These are phyloP conservation scores for Pogostemon cablin DNA, from an alignment of 257 asterid genomes.

Conservation along the genomic window DNA sequence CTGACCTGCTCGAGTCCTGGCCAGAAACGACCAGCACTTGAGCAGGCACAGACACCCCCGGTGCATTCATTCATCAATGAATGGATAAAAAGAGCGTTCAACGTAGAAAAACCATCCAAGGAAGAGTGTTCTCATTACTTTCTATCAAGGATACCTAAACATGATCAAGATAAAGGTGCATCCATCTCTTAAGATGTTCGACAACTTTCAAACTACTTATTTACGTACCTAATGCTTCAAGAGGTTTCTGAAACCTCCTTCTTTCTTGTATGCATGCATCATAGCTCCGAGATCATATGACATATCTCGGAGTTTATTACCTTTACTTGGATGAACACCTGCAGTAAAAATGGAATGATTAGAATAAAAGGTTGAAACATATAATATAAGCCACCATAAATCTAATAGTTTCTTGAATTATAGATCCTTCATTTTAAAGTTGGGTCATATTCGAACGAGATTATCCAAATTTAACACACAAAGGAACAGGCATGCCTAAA, in stretches of 20 bases:
- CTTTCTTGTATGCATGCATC: slow-evolving; percentile 26
- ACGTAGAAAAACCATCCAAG: slow-evolving; percentile 30
- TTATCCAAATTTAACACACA: no score
- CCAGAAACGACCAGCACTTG: slow-evolving; percentile 37
- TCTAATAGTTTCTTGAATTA: slow-evolving; percentile 4
- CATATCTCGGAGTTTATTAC: slow-evolving; percentile 31
- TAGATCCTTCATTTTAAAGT: no score
- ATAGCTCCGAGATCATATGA: slow-evolving; percentile 27
- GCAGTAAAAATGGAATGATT: slow-evolving; percentile 16
- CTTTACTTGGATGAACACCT: slow-evolving; percentile 28
- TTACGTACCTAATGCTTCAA: slow-evolving; percentile 57
- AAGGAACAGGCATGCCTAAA: no score
- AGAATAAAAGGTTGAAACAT: background rate
- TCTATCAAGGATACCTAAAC: slow-evolving; percentile 22
- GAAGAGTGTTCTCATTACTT: slow-evolving; percentile 21
- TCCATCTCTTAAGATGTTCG: slow-evolving; percentile 30
- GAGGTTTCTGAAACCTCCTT: slow-evolving; percentile 37
- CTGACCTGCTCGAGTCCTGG: slow-evolving; percentile 52
- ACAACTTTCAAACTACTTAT: slow-evolving; percentile 47
- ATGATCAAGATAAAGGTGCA: slow-evolving; percentile 33
- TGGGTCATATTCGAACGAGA: no score
- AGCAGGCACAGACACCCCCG: slow-evolving; percentile 90
- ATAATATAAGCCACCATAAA: background rate
- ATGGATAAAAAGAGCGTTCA: slow-evolving; percentile 24
- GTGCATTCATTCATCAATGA: slow-evolving; percentile 79